These are phyloP conservation scores for Pseudogymnoascus sp. DNA, from an alignment of 2,329 filamentous ascomycete genomes.

Conservation along the genomic window DNA sequence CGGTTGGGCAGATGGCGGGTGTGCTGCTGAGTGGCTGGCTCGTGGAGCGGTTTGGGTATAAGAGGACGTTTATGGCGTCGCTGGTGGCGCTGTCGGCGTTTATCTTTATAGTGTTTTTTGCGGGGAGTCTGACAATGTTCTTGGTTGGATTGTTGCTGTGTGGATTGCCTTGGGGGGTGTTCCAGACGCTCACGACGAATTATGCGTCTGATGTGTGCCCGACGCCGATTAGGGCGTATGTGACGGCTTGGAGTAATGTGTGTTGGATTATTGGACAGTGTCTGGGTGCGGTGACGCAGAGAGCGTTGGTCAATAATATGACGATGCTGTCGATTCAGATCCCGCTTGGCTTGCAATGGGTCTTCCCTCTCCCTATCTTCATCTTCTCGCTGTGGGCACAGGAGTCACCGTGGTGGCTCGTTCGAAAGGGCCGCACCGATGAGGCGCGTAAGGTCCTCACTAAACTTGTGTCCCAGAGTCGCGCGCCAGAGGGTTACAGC, in stretches of 20 bases:
- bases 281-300: slow-evolving; percentile 39
- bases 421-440: slow-evolving; percentile 34
- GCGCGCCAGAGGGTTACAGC: slow-evolving; percentile 43
- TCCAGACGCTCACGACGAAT: slow-evolving; percentile 33
- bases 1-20: slow-evolving; percentile 33
- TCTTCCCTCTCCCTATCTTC: slow-evolving; percentile 39
- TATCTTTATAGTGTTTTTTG: slow-evolving; percentile 42
- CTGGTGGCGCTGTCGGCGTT: slow-evolving; percentile 36
- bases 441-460: slow-evolving; percentile 34
- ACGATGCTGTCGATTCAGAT: slow-evolving; percentile 41
- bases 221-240: slow-evolving; percentile 42
- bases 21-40: slow-evolving; percentile 39
- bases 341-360: slow-evolving; percentile 40
- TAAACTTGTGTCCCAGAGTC: slow-evolving; percentile 31
- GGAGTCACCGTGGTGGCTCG: slow-evolving; percentile 43
- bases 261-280: slow-evolving; percentile 44
- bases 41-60: slow-evolving; percentile 41
- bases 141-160: slow-evolving; percentile 40
- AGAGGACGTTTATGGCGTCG: slow-evolving; percentile 38
- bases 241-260: slow-evolving; percentile 44
- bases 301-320: slow-evolving; percentile 33
- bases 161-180: slow-evolving; percentile 42
- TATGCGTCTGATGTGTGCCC: slow-evolving; percentile 41
- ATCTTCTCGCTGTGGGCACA: slow-evolving; percentile 37
- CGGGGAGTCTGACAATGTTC: slow-evolving; percentile 36